phyloP scores from a whole-genome alignment of 2,329 filamentous ascomycete genomes.

The Colletotrichum camelliae region DNA sequence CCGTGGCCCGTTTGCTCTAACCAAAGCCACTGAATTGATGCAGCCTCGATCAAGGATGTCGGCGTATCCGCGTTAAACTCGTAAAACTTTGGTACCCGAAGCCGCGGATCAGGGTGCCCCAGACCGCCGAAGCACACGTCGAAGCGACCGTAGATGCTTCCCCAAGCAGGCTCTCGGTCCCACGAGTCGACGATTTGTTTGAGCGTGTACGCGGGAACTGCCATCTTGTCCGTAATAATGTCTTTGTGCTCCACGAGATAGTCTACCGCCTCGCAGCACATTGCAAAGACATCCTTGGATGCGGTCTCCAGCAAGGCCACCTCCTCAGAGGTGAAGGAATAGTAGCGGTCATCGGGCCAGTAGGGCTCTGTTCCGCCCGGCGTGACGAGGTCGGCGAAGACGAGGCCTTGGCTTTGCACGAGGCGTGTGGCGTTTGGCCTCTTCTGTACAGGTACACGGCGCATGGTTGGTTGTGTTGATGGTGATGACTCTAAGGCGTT shows the following conservation, averaged over 20 bases:
- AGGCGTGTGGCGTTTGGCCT: not conserved
- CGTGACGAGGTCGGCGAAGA: not conserved
- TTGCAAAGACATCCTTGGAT: not conserved
- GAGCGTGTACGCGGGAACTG: not conserved
- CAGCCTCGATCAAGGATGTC: not conserved
- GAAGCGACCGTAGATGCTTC: slow-evolving; percentile 6
- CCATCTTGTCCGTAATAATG: not conserved
- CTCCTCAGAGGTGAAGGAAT: not conserved
- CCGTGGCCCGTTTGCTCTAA: not conserved
- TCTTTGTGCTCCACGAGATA: not conserved
- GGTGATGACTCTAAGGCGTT: not conserved
- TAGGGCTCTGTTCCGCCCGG: not conserved
- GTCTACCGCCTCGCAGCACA: slow-evolving; percentile 3
- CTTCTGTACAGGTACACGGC: not conserved
- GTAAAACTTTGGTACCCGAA: not conserved
- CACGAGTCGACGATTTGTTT: not conserved
- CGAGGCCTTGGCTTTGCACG: not conserved
- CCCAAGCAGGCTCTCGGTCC: not conserved
- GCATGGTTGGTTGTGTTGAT: not conserved
- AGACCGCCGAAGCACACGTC: slow-evolving; percentile 1
- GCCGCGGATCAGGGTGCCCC: not conserved
- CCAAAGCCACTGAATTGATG: not conserved
- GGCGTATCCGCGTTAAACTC: slow-evolving; percentile 7
- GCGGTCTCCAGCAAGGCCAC: not conserved
- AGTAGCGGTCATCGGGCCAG: slow-evolving; percentile 9